Evolutionary conservation across 176 grass and related monocot species (phyloP), one percentile per base, ranked within the genome.

Genomic region (Tuctoria greenei): DNA sequence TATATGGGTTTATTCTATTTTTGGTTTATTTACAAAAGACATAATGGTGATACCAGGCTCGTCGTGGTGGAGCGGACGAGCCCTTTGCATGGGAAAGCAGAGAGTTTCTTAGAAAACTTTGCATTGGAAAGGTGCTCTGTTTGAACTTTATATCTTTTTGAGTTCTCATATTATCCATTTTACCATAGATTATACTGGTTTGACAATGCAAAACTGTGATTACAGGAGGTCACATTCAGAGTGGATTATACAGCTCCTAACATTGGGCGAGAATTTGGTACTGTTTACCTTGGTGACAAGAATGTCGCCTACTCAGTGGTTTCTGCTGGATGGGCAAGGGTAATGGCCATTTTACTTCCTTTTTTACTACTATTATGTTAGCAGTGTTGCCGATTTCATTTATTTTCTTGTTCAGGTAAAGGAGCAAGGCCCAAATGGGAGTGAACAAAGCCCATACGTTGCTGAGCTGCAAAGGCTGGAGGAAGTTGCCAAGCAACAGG

Each of bases 81-180:
- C 89, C 96, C 38, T 99, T 99, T 92, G 96, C 96, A 72, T 99
- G 96, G 96, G 85, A 92, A 40, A 99, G 96, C 77, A 95, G 81
- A 31, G 96, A 99, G 40, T 95, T 78, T 75, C 66, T 99, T 54
- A 95, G 96, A 64, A 90, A 90, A 41, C 89, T 85, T 6, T 99
- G 95, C 66, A 65, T 99, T 9, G 96, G 96, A 79, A 95, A 99
- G 96, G 96, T 99, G 37, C 23, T 67, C 8, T 6, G 34, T 82
- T 52, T 81, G 27, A 56, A 34, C 56, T 67, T 59, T 10, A 9
- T 18, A 43, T 52, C 8, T 40, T 67, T 67, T 54, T 0, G 8
- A 73, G 39, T 8, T 66, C 17, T 61, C 10, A 35, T 73, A 62
- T 24, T 23, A 63, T 64, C 75, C 14, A 59, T 55, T 65, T 16